Conservation (phyloP, 306 rosid genomes). For the Canavalia ensiformis region DNA sequence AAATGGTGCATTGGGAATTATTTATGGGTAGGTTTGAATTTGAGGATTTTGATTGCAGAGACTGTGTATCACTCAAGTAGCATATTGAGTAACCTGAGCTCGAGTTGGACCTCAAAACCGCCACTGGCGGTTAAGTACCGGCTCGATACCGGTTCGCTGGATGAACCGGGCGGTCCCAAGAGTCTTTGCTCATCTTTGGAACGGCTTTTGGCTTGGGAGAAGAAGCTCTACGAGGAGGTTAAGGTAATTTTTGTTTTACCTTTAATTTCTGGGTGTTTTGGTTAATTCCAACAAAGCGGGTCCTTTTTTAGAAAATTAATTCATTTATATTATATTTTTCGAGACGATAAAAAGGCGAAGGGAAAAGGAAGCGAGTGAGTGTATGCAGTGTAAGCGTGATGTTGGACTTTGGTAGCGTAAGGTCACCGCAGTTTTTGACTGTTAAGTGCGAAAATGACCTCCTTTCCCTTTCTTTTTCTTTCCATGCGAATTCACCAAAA, state of each 20-base stretch:
- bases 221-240: slow-evolving; percentile 92
- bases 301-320: slow-evolving; percentile 19
- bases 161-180: slow-evolving; percentile 71
- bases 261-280: not conserved
- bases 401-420: slow-evolving; percentile 57
- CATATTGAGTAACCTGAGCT: slow-evolving; percentile 85
- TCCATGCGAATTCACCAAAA: slow-evolving; percentile 46
- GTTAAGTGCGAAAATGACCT: slow-evolving; percentile 42
- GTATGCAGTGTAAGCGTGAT: slow-evolving; percentile 24
- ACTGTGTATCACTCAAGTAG: slow-evolving; percentile 96
- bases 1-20: slow-evolving; percentile 27
- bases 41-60: slow-evolving; percentile 63
- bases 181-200: slow-evolving; percentile 92
- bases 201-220: slow-evolving; percentile 97
- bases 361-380: slow-evolving; percentile 40
- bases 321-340: slow-evolving; percentile 32
- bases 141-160: slow-evolving; percentile 72
- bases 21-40: slow-evolving; percentile 29
- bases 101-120: slow-evolving; percentile 97
- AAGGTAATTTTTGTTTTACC: slow-evolving; percentile 63
- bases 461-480: not conserved
- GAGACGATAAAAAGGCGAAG: slow-evolving; percentile 44
- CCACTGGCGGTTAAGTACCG: slow-evolving; percentile 90
- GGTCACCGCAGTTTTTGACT: slow-evolving; percentile 64
- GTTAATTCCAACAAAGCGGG: not conserved